phyloP scores from a whole-genome alignment of 352 stramenopile species.

The Globisporangium paddicum region DNA sequence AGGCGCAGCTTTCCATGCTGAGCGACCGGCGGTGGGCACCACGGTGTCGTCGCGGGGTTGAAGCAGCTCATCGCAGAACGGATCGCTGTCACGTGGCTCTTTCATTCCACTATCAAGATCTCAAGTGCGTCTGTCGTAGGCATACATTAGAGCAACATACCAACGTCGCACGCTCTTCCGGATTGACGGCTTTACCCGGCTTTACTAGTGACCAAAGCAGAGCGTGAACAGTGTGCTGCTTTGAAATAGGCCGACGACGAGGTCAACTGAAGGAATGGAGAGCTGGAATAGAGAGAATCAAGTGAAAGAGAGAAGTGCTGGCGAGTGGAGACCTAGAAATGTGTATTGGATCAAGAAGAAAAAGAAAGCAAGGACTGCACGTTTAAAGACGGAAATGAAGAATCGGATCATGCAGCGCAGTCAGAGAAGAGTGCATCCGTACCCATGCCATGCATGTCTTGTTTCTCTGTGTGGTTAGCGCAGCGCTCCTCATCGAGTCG shows the following conservation, averaged over 20 bases:
- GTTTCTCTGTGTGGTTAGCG: neutral
- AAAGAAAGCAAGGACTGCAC: neutral
- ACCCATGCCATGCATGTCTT: neutral
- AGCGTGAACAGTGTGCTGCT: neutral
- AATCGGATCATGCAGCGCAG: neutral
- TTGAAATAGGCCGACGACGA: neutral
- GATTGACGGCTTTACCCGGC: neutral
- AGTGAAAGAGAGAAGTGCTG: neutral
- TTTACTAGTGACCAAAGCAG: neutral
- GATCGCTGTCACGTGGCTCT: neutral
- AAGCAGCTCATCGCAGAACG: neutral
- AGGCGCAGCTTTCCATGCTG: neutral
- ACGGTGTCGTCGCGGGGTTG: neutral
- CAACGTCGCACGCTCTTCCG: neutral
- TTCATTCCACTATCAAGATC: neutral
- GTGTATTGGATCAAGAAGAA: constrained; percentile 7
- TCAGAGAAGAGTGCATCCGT: neutral
- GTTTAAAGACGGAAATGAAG: neutral
- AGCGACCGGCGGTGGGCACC: neutral
- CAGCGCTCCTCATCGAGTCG: too few relatives aligned
- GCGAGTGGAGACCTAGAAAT: constrained; percentile 6
- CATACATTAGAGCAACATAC: neutral
- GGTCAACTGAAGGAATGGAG: neutral
- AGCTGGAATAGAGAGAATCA: neutral
- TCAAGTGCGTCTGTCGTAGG: neutral